These are phyloP conservation scores for Podila clonocystis DNA, from an alignment of 192 early-diverging fungal species.

Conservation along the genomic window DNA sequence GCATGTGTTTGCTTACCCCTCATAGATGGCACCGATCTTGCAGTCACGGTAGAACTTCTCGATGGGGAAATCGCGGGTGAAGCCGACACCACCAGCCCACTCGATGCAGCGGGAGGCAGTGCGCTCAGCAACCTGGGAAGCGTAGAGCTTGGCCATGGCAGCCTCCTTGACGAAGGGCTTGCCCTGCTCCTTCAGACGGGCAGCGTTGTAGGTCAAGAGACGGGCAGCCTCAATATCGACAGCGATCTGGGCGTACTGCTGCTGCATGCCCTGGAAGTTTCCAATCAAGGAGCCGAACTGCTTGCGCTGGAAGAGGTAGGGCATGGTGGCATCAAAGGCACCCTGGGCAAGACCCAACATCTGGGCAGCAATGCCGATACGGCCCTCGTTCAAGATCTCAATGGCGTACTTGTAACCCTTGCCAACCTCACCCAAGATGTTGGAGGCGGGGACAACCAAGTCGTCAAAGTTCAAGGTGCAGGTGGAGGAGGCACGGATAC, in stretches of 20 bases:
- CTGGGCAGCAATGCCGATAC: slow-evolving; percentile 98
- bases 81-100: slow-evolving; percentile 98
- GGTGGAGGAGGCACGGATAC: slow-evolving; percentile 96
- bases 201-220: slow-evolving; percentile 97
- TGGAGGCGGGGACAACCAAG: slow-evolving; percentile 83
- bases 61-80: slow-evolving; percentile 88
- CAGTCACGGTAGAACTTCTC: slow-evolving; percentile 98
- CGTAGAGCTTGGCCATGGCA: slow-evolving; percentile 98
- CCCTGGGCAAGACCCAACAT: slow-evolving; percentile 98
- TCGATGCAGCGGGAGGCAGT: slow-evolving; percentile 91
- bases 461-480: slow-evolving; percentile 96
- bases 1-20: slow-evolving; percentile 55
- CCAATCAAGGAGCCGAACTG: slow-evolving; percentile 89
- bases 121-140: slow-evolving; percentile 94
- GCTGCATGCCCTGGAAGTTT: slow-evolving; percentile 83
- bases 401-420: slow-evolving; percentile 99
- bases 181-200: slow-evolving; percentile 92
- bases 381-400: slow-evolving; percentile 97
- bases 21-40: slow-evolving; percentile 98
- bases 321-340: slow-evolving; percentile 85
- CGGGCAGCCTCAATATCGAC: slow-evolving; percentile 97
- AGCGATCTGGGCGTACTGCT: slow-evolving; percentile 79
- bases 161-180: slow-evolving; percentile 94
- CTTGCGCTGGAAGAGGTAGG: slow-evolving; percentile 95
- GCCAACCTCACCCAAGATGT: slow-evolving; percentile 93